phyloP scores from a whole-genome alignment of 225 moss, liverwort and hornwort species.

The Rhytidiadelphus loreus region DNA sequence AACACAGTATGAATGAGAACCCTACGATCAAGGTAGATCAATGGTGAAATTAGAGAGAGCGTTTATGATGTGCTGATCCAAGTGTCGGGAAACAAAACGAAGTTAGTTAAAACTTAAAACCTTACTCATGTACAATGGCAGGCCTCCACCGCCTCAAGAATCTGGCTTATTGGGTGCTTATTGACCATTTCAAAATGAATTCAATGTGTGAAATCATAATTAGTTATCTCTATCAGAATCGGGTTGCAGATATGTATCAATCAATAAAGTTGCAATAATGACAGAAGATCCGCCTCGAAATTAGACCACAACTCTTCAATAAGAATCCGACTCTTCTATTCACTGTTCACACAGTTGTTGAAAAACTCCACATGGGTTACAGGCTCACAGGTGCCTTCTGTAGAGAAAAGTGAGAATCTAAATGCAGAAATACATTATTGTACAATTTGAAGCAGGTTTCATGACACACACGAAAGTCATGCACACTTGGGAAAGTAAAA shows the following conservation, averaged over 20 bases:
- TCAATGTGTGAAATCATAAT: neutral
- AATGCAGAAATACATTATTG: neutral
- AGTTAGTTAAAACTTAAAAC: neutral
- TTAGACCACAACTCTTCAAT: neutral
- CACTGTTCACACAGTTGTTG: neutral
- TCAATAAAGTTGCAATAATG: neutral
- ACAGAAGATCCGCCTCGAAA: neutral
- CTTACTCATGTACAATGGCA: neutral
- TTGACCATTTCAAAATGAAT: neutral
- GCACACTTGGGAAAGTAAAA: neutral
- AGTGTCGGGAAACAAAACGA: neutral
- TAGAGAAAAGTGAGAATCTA: neutral
- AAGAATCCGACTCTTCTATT: neutral
- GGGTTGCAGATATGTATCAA: neutral
- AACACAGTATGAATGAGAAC: neutral
- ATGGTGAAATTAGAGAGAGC: neutral
- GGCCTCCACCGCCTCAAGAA: neutral
- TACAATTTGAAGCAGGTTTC: neutral
- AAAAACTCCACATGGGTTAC: neutral
- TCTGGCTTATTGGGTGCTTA: neutral
- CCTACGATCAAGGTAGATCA: neutral
- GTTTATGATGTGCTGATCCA: neutral
- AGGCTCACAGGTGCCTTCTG: neutral
- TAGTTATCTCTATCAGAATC: neutral
- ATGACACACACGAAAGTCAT: neutral